These are phyloP conservation scores for Candida insectalens DNA, from an alignment of 805 yeast species.

Conservation along the genomic window DNA sequence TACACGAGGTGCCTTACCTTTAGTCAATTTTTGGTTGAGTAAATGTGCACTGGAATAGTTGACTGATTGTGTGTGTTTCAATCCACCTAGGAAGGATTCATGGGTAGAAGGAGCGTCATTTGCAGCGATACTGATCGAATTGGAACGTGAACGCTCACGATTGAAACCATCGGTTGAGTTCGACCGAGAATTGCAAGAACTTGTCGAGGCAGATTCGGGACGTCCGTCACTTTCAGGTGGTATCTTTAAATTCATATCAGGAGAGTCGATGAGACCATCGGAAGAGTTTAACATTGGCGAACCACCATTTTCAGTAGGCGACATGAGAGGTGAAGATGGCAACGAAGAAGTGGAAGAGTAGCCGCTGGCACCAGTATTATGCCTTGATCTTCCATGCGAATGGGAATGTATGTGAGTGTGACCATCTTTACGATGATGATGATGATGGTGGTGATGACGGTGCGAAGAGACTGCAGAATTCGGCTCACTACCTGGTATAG, in stretches of 20 bases:
- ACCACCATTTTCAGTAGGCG: background rate
- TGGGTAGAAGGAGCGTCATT: background rate
- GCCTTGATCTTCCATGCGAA: background rate
- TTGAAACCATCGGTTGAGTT: conserved; percentile 3
- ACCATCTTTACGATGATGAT: conserved; percentile 4
- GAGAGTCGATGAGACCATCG: too few species aligned
- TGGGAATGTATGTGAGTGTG: too few species aligned
- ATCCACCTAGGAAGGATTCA: conserved; percentile 3
- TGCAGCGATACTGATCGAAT: background rate
- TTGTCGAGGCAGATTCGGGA: conserved; percentile 8
- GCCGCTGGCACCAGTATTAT: background rate
- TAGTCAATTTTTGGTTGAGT: conserved; percentile 15
- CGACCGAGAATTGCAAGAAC: conserved; percentile 12
- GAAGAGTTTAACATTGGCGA: conserved; percentile 4
- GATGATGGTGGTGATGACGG: conserved; percentile 3
- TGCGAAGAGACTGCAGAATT: background rate
- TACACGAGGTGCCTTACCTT: conserved; percentile 21
- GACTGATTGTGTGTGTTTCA: conserved; percentile 20
- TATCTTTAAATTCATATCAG: too few species aligned
- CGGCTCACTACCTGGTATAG: too few species aligned
- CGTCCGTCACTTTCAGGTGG: too few species aligned
- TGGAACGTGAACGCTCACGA: background rate
- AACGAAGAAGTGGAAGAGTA: background rate
- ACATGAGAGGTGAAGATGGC: conserved; percentile 2
- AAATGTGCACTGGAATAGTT: conserved; percentile 14